Base-by-base conservation (phyloP, 2,329 filamentous ascomycete genomes). In the Sarocladium oryzae region DNA sequence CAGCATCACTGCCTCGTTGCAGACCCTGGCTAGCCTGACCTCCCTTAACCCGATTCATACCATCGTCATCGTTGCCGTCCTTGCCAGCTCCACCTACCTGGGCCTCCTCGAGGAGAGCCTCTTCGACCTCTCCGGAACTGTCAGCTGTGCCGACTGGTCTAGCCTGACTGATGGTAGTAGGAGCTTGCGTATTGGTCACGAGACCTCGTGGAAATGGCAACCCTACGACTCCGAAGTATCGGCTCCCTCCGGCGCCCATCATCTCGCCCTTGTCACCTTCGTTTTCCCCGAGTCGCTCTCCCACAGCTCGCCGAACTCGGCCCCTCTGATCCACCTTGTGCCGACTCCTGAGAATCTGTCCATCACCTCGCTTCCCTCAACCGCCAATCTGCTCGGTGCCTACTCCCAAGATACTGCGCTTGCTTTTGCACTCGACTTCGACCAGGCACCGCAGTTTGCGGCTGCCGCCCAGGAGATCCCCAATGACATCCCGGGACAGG, bases 41-140 rank as follows among this genome's bases (percentile, higher is more conserved):
- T 95, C 88, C 70, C 85, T 87, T 3, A 91, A 97, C 69, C 93
- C 93, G 1, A 95, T 99, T 56, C 90, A 97, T 65, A 96, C 92
- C 50, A 89, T 99, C 56, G 89, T 95, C 57, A 79, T 90, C 56
- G 87, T 96, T 57, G 90, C 91, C 49, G 72, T 97, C 49, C 75
- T 99, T 50, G 93, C 91, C 53, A 97, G 92, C 69, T 95, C 90
- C 45, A 95, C 91, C 55, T 99, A 99, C 66, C 84, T 97, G 56
- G 90, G 91, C 40, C 78, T 97, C 45, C 78, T 99, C 18, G 90
- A 96, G 66, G 88, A 92, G 60, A 95, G 89, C 66, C 74, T 97
- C 52, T 87, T 96, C 62, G 88, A 93, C 30, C 67, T 72, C 30
- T 21, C 50, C n/a, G 73, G 63, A 41, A 69, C 77, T 11, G 71